Conservation (phyloP, 2,329 filamentous ascomycete species). For the Fusarium albidum region DNA sequence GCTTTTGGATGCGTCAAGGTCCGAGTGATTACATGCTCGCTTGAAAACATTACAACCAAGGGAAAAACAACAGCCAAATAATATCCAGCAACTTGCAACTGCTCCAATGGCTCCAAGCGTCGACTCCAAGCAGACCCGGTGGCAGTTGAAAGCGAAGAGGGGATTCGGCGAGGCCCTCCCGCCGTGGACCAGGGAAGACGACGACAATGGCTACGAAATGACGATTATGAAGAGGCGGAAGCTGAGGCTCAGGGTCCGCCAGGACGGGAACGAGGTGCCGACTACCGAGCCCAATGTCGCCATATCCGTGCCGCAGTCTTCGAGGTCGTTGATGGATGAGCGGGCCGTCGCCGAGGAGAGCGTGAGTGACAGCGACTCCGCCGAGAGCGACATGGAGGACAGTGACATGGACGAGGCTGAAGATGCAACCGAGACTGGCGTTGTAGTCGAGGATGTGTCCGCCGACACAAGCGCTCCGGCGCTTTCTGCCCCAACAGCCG, state of each 20-base stretch:
- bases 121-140: constrained; percentile 25
- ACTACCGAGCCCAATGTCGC: constrained; percentile 16
- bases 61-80: background rate
- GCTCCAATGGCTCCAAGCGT: constrained; percentile 22
- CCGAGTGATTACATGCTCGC: constrained; percentile 13
- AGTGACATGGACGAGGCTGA: background rate
- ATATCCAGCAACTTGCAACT: background rate
- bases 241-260: constrained; percentile 13
- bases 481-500: constrained; percentile 22
- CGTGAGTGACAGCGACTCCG: constrained; percentile 13
- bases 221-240: constrained; percentile 26
- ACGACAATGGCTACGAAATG: constrained; percentile 33
- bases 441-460: background rate
- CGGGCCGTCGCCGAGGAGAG: constrained; percentile 3
- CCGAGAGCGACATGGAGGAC: constrained; percentile 10
- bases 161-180: constrained; percentile 28
- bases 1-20: constrained; percentile 13
- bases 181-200: constrained; percentile 42
- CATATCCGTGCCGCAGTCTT: constrained; percentile 3
- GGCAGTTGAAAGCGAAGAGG: constrained; percentile 30
- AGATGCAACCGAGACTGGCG: constrained; percentile 4
- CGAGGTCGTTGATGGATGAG: background rate
- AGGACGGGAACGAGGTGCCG: constrained; percentile 5
- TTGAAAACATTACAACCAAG: constrained; percentile 2
- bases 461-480: constrained; percentile 6